Base-by-base conservation (phyloP, 179 eudicot genomes). In the Beta lomatogona region DNA sequence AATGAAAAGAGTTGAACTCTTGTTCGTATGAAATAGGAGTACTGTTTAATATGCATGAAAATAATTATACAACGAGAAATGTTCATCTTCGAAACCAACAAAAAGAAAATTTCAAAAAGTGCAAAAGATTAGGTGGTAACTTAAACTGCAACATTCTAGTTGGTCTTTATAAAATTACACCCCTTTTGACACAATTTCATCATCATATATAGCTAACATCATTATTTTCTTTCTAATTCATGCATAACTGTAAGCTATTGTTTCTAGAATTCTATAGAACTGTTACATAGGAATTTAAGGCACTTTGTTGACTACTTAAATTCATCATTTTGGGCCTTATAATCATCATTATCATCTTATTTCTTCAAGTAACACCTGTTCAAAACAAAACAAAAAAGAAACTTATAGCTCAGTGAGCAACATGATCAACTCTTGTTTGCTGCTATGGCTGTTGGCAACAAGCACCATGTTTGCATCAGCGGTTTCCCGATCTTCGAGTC, bases 91-190 rank as follows among this genome's bases (percentile, higher is more conserved):
- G 61, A 54, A 79, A 54, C 77, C 65, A 84, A 84, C 79, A 76
- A 80, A 73, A 70, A 61, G 59, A 60, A 83, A 22, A 41, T 45
- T 79, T 28, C 67, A n/a, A 59, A 77, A 77, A 77, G 65, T 77
- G 81, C 48, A 78, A 15, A 36, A 31, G 71, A 73, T 81, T 85
- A 81, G 87, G 87, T 81, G 75, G 57, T 81, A 79, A 22, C 82
- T 85, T 67, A 72, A 66, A 85, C 77, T 72, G 71, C 75, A 84
- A 81, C 81, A 81, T 84, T 25, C 50, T 45, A 48, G 76, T 78
- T 72, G 79, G 65, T 82, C 65, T 64, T 36, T 75, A 65, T 21
- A 72, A 61, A 52, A 71, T 64, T 50, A 59, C 31, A 59, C 31
- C 28, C 28, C 55, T 52, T 75, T 53, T 67, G 53, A 60, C 57